These are phyloP conservation scores for Chrysochromulina parva DNA, from an alignment of 78 protist genomes.

Conservation along the genomic window DNA sequence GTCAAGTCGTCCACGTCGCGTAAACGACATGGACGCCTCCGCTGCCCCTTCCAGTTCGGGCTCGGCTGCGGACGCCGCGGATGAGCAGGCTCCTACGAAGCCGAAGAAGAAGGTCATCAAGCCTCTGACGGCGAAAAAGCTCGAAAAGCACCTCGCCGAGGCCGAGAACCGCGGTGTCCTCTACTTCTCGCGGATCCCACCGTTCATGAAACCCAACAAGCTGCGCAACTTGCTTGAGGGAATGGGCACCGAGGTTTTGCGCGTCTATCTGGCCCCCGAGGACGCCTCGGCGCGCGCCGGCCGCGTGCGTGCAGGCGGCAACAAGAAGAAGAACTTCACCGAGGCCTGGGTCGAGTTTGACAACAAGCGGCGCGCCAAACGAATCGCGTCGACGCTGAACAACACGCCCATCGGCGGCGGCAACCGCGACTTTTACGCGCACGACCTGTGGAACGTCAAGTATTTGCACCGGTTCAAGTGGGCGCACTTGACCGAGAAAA, in stretches of 20 bases:
- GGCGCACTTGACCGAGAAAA: constrained; percentile 69
- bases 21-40: too few relatives aligned
- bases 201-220: constrained; percentile 72
- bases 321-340: constrained; percentile 48
- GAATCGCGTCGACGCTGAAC: constrained; percentile 67
- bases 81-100: too few relatives aligned
- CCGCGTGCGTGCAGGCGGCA: constrained; percentile 54
- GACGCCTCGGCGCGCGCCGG: constrained; percentile 23
- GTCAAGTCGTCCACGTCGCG: too few relatives aligned
- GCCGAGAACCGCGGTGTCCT: constrained; percentile 65
- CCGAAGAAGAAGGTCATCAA: not conserved
- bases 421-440: constrained; percentile 45
- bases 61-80: too few relatives aligned
- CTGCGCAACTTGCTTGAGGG: constrained; percentile 59
- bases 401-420: constrained; percentile 53
- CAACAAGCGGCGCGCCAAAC: constrained; percentile 68
- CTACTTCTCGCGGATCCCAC: constrained; percentile 79
- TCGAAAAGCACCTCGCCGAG: not conserved
- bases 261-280: constrained; percentile 65
- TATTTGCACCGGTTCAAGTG: constrained; percentile 86
- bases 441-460: constrained; percentile 83
- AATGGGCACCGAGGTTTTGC: constrained; percentile 66
- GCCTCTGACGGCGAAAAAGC: too few relatives aligned
- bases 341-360: constrained; percentile 91
- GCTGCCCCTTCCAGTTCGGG: too few relatives aligned